Evolutionary conservation across 2,329 filamentous ascomycete species (phyloP), one percentile per base, ranked within the genome.

Genomic region (Penicillium sp.): DNA sequence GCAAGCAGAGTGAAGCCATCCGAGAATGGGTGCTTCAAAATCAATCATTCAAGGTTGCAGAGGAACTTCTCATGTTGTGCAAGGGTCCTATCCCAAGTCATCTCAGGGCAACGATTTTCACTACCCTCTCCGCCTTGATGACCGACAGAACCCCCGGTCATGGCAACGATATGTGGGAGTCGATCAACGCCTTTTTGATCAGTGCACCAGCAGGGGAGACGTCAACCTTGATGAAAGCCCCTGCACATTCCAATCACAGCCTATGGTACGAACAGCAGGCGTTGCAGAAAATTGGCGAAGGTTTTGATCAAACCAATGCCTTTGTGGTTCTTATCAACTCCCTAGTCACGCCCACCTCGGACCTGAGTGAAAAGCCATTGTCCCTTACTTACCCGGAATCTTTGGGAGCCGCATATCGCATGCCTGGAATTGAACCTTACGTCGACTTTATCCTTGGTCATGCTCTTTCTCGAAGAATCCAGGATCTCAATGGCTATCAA

Each of bases 351-450:
- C 92, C 93, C 0, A 72, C 73, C 10, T 68, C 68, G 8, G 77
- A 79, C 62, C 61, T 71, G 19, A 61, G 67, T 42, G 83, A 85
- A 0, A 81, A 93, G 9, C 89, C 90, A 65, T 91, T 98, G 73
- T 84, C 83, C 1, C 81, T 99, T 33, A 10, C 3, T 90, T 94
- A 0, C 99, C 92, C 94, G 0, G 93, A 97, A 75, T 88, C 86
- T 44, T 83, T 99, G 9, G 93, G 94, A 4, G 87, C 88, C 17
- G 85, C 88, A 12, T 91, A 89, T 70, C 88, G 95, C 57, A 88
- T 89, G 79, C 88, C 93, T 15, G 95, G 96, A 1, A 92, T 99
- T 63, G 93, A 97, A 63, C 88, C 91, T 1, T 99, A 97, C 70
- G 84, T 98, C 60, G 96, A 99, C 77, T 97, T 95, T 74, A 89